These are phyloP conservation scores for Cladosporium sp. DNA, from an alignment of 2,329 filamentous ascomycete genomes.

Conservation along the genomic window DNA sequence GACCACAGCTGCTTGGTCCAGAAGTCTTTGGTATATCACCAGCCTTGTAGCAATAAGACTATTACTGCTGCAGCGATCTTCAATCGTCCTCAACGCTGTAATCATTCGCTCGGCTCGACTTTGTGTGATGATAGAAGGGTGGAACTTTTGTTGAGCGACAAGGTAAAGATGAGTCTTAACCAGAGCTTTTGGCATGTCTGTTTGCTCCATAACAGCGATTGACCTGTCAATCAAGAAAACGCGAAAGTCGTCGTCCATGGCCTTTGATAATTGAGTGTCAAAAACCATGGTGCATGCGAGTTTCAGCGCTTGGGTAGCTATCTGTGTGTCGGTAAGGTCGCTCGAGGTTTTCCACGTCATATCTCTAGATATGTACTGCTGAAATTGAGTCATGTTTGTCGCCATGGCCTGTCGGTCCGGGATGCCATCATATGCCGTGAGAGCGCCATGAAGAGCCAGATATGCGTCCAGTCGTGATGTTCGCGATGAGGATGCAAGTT, in stretches of 20 bases:
- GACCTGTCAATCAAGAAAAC: slow-evolving; percentile 76
- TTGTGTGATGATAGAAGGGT: slow-evolving; percentile 65
- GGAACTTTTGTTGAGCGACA: slow-evolving; percentile 74
- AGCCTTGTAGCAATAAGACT: slow-evolving; percentile 74
- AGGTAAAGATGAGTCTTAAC: slow-evolving; percentile 75
- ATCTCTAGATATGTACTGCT: slow-evolving; percentile 80
- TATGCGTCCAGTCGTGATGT: slow-evolving; percentile 80
- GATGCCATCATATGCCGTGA: slow-evolving; percentile 77
- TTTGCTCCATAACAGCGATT: slow-evolving; percentile 67
- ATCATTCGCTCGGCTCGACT: slow-evolving; percentile 68
- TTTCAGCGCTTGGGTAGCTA: slow-evolving; percentile 72
- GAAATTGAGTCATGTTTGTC: slow-evolving; percentile 70
- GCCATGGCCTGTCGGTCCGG: slow-evolving; percentile 69
- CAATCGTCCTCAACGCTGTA: slow-evolving; percentile 64
- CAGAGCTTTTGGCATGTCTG: slow-evolving; percentile 67
- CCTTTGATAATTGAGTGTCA: slow-evolving; percentile 64
- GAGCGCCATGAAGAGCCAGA: slow-evolving; percentile 66
- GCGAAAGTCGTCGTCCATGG: slow-evolving; percentile 72
- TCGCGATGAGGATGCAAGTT: slow-evolving; percentile 70
- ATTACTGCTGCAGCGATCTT: slow-evolving; percentile 70
- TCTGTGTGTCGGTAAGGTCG: slow-evolving; percentile 55
- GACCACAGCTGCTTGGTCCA: slow-evolving; percentile 63
- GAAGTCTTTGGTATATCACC: slow-evolving; percentile 70
- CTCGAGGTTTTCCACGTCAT: slow-evolving; percentile 55
- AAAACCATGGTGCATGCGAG: slow-evolving; percentile 73